Evolutionary conservation across 1,284 basidiomycete genomes (phyloP), one percentile per base, ranked within the genome.

Genomic region (Neolentinus lepideus): DNA sequence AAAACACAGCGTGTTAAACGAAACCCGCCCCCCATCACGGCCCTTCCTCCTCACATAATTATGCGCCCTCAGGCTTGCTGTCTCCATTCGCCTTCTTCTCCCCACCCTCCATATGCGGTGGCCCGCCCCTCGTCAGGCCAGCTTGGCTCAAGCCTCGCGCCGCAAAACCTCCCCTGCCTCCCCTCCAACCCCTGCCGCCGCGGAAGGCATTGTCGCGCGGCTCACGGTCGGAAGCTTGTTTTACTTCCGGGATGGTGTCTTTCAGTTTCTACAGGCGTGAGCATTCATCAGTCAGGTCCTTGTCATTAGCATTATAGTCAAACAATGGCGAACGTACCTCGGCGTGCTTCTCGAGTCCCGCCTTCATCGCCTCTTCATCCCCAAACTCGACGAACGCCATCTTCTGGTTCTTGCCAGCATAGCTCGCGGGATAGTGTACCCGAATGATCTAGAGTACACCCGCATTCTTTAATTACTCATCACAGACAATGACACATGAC

Each of bases 331-430:
- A 21, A 70, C 76, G 58, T 61, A 90, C 90, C 67, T 85, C 83
- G 14, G 76, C 79, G 62, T 88, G 83, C 62, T 83, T 85, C 59
- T 82, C 84, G 24, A 94, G 70, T 1, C 84, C 92, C 24, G 75
- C 78, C 63, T 82, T 87, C 88, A 94, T 90, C 22, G 83, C 77
- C 50, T 86, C 87, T 64, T 94, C 91, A 63, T 88, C 88, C 6
- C 81, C 86, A 69, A 94, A 95, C 67, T 95, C 93, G 57, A 94
- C 82, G 63, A 93, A 95, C 1, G 83, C 89, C 56, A 89, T 74
- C 61, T 75, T 84, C 62, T 75, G 71, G 56, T 60, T 73, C 56
- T 80, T 79, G 25, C 79, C 78, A 4, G 71, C 63, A 58, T 69
- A 75, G 22, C 22, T 50, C n/a, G 73, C 67, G 1, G 88, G 88